These are phyloP conservation scores for Blastomyces parvus DNA, from an alignment of 2,329 filamentous ascomycete genomes.

Conservation along the genomic window DNA sequence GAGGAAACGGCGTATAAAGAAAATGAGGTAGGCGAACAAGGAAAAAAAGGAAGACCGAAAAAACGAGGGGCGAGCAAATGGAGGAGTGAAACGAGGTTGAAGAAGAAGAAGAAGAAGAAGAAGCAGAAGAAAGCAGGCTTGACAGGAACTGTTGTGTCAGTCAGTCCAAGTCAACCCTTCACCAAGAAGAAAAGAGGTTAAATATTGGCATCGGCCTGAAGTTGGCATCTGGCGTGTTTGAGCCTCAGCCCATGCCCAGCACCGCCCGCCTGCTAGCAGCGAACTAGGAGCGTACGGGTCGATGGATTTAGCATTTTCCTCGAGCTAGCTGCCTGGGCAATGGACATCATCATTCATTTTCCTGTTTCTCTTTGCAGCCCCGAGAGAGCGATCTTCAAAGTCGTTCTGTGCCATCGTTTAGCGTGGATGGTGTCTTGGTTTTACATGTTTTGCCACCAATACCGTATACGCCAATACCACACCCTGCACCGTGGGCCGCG, in stretches of 20 bases:
- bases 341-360: background rate
- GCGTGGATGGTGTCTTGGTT: background rate
- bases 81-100: background rate
- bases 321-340: background rate
- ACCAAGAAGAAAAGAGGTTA: too few species aligned
- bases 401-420: background rate
- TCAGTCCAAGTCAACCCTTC: background rate
- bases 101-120: background rate
- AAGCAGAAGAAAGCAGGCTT: background rate
- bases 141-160: background rate
- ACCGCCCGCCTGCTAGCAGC: background rate
- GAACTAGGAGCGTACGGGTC: background rate
- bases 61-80: background rate
- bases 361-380: background rate
- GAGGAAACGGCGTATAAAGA: background rate
- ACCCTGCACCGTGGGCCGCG: background rate
- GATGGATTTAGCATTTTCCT: background rate
- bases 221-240: constrained; percentile 6
- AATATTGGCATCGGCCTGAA: background rate
- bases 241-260: constrained; percentile 1
- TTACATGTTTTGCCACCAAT: background rate
- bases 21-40: background rate
- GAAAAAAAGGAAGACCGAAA: background rate
- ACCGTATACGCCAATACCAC: too few species aligned
- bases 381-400: background rate